Evolutionary conservation across 1,139 yeast genomes (phyloP).

Genomic region (Kurtzmaniella quercitrusa): DNA sequence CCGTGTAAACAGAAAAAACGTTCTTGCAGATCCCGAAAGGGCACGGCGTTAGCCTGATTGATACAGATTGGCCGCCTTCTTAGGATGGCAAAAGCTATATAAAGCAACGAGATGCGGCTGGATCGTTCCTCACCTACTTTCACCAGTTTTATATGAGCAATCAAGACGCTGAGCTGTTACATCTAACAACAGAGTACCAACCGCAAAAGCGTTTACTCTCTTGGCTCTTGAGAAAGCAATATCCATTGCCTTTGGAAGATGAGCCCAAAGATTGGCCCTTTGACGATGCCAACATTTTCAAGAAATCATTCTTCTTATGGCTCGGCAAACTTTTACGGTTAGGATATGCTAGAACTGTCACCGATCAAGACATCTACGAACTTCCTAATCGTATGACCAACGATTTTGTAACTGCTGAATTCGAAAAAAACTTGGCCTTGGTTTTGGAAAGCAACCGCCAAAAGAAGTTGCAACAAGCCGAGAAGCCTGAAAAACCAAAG

Average conservation of each 20-base stretch:
- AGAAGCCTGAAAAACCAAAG: constrained; percentile 4
- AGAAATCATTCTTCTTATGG: constrained; percentile 39
- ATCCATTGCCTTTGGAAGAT: constrained; percentile 22
- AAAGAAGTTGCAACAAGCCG: constrained; percentile 12
- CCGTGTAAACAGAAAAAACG: too few species aligned
- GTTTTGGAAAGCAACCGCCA: constrained; percentile 12
- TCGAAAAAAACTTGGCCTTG: constrained; percentile 16
- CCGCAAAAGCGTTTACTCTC: constrained; percentile 6
- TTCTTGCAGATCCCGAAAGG: too few species aligned
- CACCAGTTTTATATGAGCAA: not conserved
- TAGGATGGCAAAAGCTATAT: too few species aligned
- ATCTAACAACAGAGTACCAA: constrained; percentile 3
- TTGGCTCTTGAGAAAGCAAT: constrained; percentile 3
- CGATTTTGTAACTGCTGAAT: constrained; percentile 21
- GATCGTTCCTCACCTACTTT: too few species aligned
- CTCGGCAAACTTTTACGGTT: constrained; percentile 32
- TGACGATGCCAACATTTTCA: constrained; percentile 19
- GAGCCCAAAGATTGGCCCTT: constrained; percentile 32
- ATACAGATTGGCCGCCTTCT: too few species aligned
- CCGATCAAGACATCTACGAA: constrained; percentile 32
- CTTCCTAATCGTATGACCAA: constrained; percentile 28
- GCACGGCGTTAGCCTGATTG: too few species aligned
- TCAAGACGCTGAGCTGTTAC: not conserved
- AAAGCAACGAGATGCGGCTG: too few species aligned
- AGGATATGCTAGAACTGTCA: constrained; percentile 44